phyloP scores from a whole-genome alignment of 2,329 filamentous ascomycete species.

The Xylariaceae sp. region DNA sequence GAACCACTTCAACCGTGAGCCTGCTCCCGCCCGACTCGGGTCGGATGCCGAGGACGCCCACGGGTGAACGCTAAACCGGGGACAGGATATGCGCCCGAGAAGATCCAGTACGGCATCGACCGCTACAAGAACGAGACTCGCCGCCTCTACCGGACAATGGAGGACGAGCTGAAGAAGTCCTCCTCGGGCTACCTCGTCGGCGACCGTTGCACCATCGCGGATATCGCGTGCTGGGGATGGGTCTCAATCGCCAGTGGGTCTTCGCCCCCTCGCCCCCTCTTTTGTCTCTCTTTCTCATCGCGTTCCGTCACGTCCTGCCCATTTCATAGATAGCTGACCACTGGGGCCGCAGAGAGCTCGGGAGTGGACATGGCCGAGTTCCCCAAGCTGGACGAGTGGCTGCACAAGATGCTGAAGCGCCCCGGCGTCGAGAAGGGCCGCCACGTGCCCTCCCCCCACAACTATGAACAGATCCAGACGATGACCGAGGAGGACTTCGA shows the following conservation, averaged over 20 bases:
- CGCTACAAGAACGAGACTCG: conserved; percentile 77
- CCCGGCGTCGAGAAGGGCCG: conserved; percentile 68
- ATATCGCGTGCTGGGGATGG: conserved; percentile 79
- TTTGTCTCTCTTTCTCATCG: no score
- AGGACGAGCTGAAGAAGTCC: conserved; percentile 58
- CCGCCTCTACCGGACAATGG: conserved; percentile 72
- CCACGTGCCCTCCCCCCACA: conserved; percentile 62
- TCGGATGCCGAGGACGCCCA: not conserved
- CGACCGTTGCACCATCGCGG: conserved; percentile 64
- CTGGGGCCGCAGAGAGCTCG: conserved; percentile 38
- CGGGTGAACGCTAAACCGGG: conserved; percentile 3
- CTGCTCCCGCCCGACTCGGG: not conserved
- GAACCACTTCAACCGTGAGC: conserved; percentile 70
- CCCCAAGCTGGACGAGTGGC: conserved; percentile 69
- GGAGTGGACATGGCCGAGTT: conserved; percentile 68
- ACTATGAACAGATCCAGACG: conserved; percentile 42
- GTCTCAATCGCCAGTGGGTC: conserved; percentile 45
- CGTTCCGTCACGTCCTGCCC: not conserved
- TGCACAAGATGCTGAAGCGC: conserved; percentile 60
- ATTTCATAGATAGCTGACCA: not conserved
- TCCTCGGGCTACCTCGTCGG: conserved; percentile 55
- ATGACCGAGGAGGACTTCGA: conserved; percentile 48
- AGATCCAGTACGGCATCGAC: conserved; percentile 74
- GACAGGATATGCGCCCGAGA: conserved; percentile 66
- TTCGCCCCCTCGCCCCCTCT: not conserved